Base-by-base conservation (phyloP, 352 stramenopile genomes). In the Phytophthora idaei region DNA sequence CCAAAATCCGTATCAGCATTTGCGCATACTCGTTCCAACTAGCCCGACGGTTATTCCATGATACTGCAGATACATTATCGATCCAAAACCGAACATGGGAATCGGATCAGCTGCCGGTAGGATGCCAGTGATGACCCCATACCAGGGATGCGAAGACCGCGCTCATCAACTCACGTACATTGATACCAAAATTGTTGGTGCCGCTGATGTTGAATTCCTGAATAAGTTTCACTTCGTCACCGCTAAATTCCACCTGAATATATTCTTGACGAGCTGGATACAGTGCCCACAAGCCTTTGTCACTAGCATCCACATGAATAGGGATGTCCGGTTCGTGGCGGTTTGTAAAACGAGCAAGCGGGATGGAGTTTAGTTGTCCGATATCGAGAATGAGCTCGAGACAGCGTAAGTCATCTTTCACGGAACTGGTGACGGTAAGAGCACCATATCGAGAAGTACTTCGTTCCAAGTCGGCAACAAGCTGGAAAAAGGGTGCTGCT, bases 101-200 rank as follows among this genome's bases (percentile, higher is more conserved):
- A 5, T 54, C 10, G 6, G 0, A 17, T 41, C 34, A 6, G 10
- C 1, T 25, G 1, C 63, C 21, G 21, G 21, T 21, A 42, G 62
- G 5, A 7, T 28, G 3, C 2, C 28, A 17, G 55, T 34, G 15
- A 14, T 31, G 41, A 7, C 56, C 45, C 63, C 63, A 65, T 7
- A 59, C 50, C 0, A 71, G 1, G 0, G 51, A 54, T 11, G 62
- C 47, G 11, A 66, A 71, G 2, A 62, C 32, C 0, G 57, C 56
- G 10, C 56, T 66, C 64, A 71, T 53, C 4, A 69, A 41, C 11
- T 62, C 31, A 1, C 61, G 52, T 3, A 62, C 51, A 15, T 68
- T 57, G 15, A 68, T 62, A 28, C 51, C 15, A 11, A 68, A 68
- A 1, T 11, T 14, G 37, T 25, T 59, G 14, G 15, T n/a, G n/a